Base-by-base conservation (phyloP, 768 basidiomycete genomes). In the Chalciporus piperatus region DNA sequence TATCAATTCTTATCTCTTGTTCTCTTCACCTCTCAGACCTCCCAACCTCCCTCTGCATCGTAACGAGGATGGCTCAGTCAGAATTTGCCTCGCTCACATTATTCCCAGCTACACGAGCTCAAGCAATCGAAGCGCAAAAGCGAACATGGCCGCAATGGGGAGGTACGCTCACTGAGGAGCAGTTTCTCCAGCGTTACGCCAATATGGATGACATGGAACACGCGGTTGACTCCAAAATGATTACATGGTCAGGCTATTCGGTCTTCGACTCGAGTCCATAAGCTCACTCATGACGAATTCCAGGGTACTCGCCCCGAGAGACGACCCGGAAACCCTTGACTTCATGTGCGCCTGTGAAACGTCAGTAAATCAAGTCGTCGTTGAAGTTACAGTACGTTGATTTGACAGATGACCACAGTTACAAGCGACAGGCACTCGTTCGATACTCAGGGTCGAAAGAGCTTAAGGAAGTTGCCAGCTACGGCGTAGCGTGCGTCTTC, bases 341-440 rank as follows among this genome's bases (percentile, higher is more conserved):
- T 85, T 84, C 59, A 63, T 79, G 59, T 83, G 77, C 58, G 75
- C 83, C 16, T 84, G 83, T 57, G 78, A 82, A 70, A 84, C 81
- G 85, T 85, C 58, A 60, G 76, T 71, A 5, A 9, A 6, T 1
- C 16, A 14, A 7, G 14, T 37, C 16, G 35, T 3, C 19, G 13
- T 9, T 13, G 22, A 16, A 48, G 37, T 51, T 20, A 45, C 27
- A 17, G 47, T 50, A 33, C 55, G 25, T 7, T 8, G n/a, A 46
- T 3, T 41, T 13, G 37, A 28, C 23, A 28, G 38, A 25, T 13
- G 22, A 16, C 39, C 65, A 23, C 63, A 78, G 57, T 50, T 74
- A 69, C 48, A 69, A 69, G 33, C 69, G 74, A 17, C 57, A 56
- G 5, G 73, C 65, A n/a, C 50, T 65, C 7, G 17, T 65, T 59